A percentile compares a stretch with the other conserved stretches of the same genome.
Evolutionary conservation across 2,329 filamentous ascomycete species (phyloP).

Genomic region (Scolecobasidium constrictum): DNA sequence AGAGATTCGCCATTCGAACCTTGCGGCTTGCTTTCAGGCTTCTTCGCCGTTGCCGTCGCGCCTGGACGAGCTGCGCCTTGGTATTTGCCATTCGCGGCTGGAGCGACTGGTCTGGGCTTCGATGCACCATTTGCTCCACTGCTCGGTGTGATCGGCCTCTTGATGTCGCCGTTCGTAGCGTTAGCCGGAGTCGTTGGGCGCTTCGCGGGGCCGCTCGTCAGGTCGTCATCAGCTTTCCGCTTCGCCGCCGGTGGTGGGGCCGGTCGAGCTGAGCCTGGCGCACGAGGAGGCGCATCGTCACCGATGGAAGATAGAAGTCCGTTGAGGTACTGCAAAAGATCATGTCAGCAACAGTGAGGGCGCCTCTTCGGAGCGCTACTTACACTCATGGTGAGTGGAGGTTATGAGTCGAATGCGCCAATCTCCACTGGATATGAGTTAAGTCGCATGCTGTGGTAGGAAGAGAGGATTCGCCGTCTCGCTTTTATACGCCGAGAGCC

Average conservation of each 20-base stretch:
- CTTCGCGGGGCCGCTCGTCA: constrained; percentile 11
- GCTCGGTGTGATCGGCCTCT: background rate
- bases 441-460: constrained; percentile 6
- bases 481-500: constrained; percentile 3
- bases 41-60: constrained; percentile 15
- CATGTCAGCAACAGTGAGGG: background rate
- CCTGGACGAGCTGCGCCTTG: constrained; percentile 24
- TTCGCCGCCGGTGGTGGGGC: constrained; percentile 15
- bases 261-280: constrained; percentile 3
- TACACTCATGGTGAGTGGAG: constrained; percentile 24
- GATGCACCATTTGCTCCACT: background rate
- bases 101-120: constrained; percentile 7
- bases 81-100: constrained; percentile 17
- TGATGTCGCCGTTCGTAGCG: constrained; percentile 9
- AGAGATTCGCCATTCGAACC: constrained; percentile 12
- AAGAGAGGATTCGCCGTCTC: background rate
- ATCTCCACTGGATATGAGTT: constrained; percentile 1
- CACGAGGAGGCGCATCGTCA: constrained; percentile 9
- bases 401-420: constrained; percentile 22
- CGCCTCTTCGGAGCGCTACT: constrained; percentile 13
- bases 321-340: constrained; percentile 18
- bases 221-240: constrained; percentile 27
- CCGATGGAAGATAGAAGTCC: constrained; percentile 26
- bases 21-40: constrained; percentile 12
- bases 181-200: constrained; percentile 16